phyloP scores from a whole-genome alignment of 345 rosid species.

The Syzygium aromaticum region DNA sequence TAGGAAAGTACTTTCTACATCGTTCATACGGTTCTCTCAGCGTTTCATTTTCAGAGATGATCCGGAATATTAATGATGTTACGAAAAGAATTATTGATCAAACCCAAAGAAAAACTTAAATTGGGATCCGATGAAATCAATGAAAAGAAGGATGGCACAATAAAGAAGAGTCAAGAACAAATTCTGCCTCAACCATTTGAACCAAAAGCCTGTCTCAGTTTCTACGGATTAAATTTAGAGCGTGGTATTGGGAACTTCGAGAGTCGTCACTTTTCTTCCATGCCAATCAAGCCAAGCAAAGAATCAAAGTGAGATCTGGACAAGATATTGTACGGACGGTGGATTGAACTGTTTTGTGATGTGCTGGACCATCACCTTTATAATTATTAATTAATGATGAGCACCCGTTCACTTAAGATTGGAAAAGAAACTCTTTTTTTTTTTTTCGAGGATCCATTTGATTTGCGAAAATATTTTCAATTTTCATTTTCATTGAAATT shows the following conservation, averaged over 20 bases:
- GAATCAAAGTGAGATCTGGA: neutral
- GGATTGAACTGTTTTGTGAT: neutral
- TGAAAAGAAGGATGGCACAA: no score
- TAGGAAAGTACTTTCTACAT: neutral
- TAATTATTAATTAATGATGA: neutral
- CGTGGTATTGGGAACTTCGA: neutral
- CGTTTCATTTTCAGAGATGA: neutral
- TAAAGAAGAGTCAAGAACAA: no score
- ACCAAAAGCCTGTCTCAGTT: neutral
- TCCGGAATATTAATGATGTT: no score
- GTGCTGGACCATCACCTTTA: neutral
- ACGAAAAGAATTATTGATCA: neutral
- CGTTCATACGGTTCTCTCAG: neutral
- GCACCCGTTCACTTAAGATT: neutral
- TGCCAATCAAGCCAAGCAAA: neutral
- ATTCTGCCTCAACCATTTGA: no score
- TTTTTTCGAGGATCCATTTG: rapidly evolving
- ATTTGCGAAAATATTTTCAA: rapidly evolving
- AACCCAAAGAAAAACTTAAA: neutral
- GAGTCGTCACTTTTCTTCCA: neutral
- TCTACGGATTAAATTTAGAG: neutral
- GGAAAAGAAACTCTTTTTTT: neutral
- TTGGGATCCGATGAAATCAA: neutral
- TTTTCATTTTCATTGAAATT: neutral
- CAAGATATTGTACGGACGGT: neutral